Conservation (phyloP, 108 stramenopile genomes). For the Cyclotella distinguenda region DNA sequence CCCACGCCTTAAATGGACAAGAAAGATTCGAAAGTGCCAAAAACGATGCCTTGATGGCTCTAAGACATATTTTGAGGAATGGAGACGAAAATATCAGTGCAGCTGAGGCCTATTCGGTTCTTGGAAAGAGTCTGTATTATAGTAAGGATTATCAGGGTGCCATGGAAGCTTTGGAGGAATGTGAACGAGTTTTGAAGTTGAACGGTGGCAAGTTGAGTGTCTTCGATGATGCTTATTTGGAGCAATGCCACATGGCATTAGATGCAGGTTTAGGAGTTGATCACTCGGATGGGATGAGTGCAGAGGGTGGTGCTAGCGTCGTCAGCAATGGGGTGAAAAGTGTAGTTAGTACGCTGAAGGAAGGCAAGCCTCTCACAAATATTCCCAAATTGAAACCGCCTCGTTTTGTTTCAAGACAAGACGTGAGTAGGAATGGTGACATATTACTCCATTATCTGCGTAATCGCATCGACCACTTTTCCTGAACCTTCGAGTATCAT, state of each 20-base stretch:
- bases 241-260: conserved; percentile 69
- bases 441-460: background rate
- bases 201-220: conserved; percentile 69
- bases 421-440: conserved; percentile 43
- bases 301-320: conserved; percentile 40
- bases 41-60: conserved; percentile 77
- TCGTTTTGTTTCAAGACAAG: conserved; percentile 80
- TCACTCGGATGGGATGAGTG: conserved; percentile 30
- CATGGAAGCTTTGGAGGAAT: conserved; percentile 70
- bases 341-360: conserved; percentile 40
- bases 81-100: conserved; percentile 61
- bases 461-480: background rate
- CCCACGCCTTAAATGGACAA: conserved; percentile 84
- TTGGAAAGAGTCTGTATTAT: conserved; percentile 85
- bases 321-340: conserved; percentile 35
- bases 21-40: conserved; percentile 75
- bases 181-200: conserved; percentile 55
- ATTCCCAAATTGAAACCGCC: conserved; percentile 85
- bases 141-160: conserved; percentile 74
- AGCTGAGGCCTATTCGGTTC: conserved; percentile 81
- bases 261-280: conserved; percentile 51
- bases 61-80: conserved; percentile 47
- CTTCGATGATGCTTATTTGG: conserved; percentile 84
- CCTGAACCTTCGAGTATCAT: background rate
- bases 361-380: conserved; percentile 44